Conservation (phyloP, 768 basidiomycete genomes). For the Leccinum ochraceum region DNA sequence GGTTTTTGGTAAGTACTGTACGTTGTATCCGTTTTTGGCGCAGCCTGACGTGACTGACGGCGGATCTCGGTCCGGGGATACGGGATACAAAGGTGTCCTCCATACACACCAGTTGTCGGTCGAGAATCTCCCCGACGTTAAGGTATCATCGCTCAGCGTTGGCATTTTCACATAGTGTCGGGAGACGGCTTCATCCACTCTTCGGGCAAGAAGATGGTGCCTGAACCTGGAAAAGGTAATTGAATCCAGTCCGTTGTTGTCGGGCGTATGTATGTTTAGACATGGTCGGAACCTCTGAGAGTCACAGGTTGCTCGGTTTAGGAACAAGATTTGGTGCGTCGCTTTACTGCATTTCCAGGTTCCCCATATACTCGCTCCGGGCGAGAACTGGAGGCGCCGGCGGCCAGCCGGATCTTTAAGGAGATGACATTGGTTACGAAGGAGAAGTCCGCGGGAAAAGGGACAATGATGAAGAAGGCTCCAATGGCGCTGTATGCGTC, state of each 20-base stretch:
- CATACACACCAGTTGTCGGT: slow-evolving; percentile 28
- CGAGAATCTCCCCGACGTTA: slow-evolving; percentile 38
- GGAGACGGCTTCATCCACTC: slow-evolving; percentile 34
- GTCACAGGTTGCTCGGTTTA: slow-evolving; percentile 29
- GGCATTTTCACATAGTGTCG: too few species aligned
- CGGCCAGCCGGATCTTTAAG: slow-evolving; percentile 46
- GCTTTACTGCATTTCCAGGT: not conserved
- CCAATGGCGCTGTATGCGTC: slow-evolving; percentile 40
- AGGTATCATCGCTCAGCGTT: slow-evolving; percentile 21
- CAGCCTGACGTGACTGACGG: not conserved
- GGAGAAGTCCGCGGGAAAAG: slow-evolving; percentile 47
- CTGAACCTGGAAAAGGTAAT: slow-evolving; percentile 33
- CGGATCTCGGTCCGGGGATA: too few species aligned
- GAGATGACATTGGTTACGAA: slow-evolving; percentile 52
- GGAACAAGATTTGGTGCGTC: slow-evolving; percentile 40
- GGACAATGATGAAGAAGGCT: slow-evolving; percentile 44
- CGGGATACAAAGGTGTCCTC: slow-evolving; percentile 9
- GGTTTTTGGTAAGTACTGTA: too few species aligned
- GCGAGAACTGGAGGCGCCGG: slow-evolving; percentile 33
- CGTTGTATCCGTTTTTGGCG: slow-evolving; percentile 35
- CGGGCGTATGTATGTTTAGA: slow-evolving; percentile 26
- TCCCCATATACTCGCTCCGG: not conserved
- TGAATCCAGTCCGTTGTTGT: slow-evolving; percentile 19
- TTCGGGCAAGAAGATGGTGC: slow-evolving; percentile 35
- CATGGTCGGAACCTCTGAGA: slow-evolving; percentile 5